Evolutionary conservation across 73 alveolate species (phyloP).

Genomic region (Breviolum minutum): DNA sequence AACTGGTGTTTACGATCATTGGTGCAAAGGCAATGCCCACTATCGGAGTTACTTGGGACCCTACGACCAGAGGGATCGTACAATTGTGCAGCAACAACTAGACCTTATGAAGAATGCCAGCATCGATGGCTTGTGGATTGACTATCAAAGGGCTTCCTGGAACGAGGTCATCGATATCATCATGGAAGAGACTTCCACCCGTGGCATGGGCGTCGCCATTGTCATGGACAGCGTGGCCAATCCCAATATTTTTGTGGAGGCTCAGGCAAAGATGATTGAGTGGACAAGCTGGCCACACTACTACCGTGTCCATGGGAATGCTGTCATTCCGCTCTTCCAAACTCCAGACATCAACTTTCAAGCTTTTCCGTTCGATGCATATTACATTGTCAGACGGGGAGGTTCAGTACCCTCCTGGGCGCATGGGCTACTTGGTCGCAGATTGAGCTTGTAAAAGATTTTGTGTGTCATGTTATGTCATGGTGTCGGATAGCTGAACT

Average conservation of each 20-base stretch:
- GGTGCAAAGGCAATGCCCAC: conserved; percentile 57
- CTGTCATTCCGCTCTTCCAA: conserved; percentile 56
- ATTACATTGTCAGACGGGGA: conserved; percentile 71
- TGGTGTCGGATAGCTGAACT: no score
- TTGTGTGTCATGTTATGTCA: neutral
- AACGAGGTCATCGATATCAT: conserved; percentile 58
- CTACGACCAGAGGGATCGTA: conserved; percentile 45
- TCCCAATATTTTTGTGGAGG: conserved; percentile 48
- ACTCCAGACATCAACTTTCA: conserved; percentile 35
- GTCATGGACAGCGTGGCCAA: conserved; percentile 61
- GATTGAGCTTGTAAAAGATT: neutral
- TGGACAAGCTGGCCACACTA: conserved; percentile 59
- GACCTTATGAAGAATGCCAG: conserved; percentile 69
- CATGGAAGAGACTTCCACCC: conserved; percentile 43
- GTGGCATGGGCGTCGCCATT: conserved; percentile 87
- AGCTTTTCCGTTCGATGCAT: conserved; percentile 70
- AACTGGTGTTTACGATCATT: conserved; percentile 39
- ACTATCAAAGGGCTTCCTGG: conserved; percentile 52
- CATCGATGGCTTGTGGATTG: conserved; percentile 90
- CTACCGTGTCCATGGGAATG: conserved; percentile 64
- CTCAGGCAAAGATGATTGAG: conserved; percentile 37
- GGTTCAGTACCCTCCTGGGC: conserved; percentile 69
- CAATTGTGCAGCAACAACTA: conserved; percentile 44
- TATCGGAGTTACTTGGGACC: conserved; percentile 44
- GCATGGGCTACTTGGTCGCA: conserved; percentile 7